Conservation (phyloP, 306 rosid species). For the Trifolium pratense region DNA sequence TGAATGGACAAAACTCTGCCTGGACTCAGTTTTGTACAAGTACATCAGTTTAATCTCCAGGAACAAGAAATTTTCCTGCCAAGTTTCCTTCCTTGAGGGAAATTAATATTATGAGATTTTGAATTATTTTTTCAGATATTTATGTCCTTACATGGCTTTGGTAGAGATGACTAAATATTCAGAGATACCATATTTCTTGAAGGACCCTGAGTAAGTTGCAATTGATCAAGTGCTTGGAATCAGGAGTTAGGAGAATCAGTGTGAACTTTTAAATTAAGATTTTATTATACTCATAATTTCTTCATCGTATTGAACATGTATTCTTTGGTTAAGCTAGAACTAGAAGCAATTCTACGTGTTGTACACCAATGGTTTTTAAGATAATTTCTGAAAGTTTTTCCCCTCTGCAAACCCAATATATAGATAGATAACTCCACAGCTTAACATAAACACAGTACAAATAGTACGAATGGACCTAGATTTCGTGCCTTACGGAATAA, state of each 20-base stretch:
- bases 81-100: conserved; percentile 33
- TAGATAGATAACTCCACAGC: too few relatives aligned
- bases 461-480: too few relatives aligned
- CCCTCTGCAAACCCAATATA: background rate
- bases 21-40: conserved; percentile 58
- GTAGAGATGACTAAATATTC: conserved; percentile 34
- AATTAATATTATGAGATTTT: conserved; percentile 43
- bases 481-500: too few relatives aligned
- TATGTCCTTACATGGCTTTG: conserved; percentile 35
- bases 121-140: conserved; percentile 37
- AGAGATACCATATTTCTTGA: conserved; percentile 24
- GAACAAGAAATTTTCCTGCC: conserved; percentile 38
- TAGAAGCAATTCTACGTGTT: conserved; percentile 3
- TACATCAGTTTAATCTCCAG: conserved; percentile 42
- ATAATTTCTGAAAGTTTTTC: background rate
- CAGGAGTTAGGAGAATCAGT: conserved; percentile 19
- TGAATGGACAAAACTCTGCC: conserved; percentile 42
- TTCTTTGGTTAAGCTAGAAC: conserved; percentile 4
- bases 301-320: conserved; percentile 15
- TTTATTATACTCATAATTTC: background rate
- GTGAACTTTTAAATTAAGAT: conserved; percentile 3
- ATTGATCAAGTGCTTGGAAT: conserved; percentile 31
- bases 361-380: background rate
- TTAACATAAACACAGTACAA: background rate
- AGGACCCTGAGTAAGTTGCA: conserved; percentile 28